Percentiles rank a stretch among this genome's conserved stretches.
Evolutionary conservation across 2,329 filamentous ascomycete species (phyloP).

Genomic region (Aureobasidium sp.): DNA sequence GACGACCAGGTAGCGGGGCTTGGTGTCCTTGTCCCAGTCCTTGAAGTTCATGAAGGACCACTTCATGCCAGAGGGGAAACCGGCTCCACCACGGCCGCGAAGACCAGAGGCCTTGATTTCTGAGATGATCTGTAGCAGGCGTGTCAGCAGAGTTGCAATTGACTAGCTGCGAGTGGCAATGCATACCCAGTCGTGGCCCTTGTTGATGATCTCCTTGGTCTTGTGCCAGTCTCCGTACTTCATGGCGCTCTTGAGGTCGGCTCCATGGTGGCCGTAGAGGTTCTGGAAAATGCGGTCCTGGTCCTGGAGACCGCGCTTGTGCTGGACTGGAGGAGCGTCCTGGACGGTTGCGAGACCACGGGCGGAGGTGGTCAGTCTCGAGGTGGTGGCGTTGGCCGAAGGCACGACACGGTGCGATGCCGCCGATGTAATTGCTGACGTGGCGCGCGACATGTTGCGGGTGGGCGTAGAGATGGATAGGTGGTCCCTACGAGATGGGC

Average conservation of each 20-base stretch:
- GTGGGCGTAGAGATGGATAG: neutral
- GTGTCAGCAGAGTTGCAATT: slow-evolving; percentile 13
- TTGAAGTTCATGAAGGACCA: slow-evolving; percentile 99
- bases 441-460: slow-evolving; percentile 14
- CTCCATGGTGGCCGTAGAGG: slow-evolving; percentile 85
- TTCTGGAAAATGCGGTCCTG: slow-evolving; percentile 99
- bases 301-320: slow-evolving; percentile 83
- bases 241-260: slow-evolving; percentile 87
- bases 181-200: slow-evolving; percentile 87
- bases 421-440: slow-evolving; percentile 29
- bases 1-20: slow-evolving; percentile 93
- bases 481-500: neutral
- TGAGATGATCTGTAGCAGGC: slow-evolving; percentile 65
- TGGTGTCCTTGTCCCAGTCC: slow-evolving; percentile 96
- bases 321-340: slow-evolving; percentile 50
- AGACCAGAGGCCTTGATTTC: slow-evolving; percentile 96
- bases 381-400: slow-evolving; percentile 36
- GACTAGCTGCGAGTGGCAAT: neutral
- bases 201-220: slow-evolving; percentile 95
- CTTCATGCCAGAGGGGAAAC: slow-evolving; percentile 97
- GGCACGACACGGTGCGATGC: slow-evolving; percentile 37
- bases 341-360: slow-evolving; percentile 61
- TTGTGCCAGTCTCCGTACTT: slow-evolving; percentile 99
- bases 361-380: slow-evolving; percentile 21
- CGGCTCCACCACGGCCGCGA: slow-evolving; percentile 90